Conservation (phyloP, 805 yeast species). For the Yarrowia sp. region DNA sequence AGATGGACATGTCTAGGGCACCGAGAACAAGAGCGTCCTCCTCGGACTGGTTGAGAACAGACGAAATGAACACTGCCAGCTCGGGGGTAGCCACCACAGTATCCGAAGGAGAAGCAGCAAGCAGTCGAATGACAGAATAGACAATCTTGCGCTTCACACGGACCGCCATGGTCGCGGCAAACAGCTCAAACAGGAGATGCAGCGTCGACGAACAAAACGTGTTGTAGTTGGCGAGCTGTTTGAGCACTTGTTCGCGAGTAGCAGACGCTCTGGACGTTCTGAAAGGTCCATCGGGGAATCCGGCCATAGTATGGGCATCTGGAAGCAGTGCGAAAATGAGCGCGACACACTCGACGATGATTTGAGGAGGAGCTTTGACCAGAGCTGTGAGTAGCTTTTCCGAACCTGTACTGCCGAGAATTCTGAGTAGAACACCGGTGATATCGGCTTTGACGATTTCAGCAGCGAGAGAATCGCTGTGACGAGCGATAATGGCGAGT, state of each 20-base stretch:
- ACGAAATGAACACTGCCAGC: slow-evolving; percentile 36
- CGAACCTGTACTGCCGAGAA: slow-evolving; percentile 25
- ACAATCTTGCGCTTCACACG: slow-evolving; percentile 59
- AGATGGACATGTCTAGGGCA: slow-evolving; percentile 49
- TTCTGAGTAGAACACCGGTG: slow-evolving; percentile 43
- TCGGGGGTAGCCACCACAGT: slow-evolving; percentile 31
- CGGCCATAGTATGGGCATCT: background rate
- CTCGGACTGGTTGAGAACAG: slow-evolving; percentile 38
- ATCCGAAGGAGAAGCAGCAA: slow-evolving; percentile 43
- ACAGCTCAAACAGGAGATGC: slow-evolving; percentile 57
- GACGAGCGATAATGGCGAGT: slow-evolving; percentile 6
- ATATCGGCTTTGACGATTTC: slow-evolving; percentile 44
- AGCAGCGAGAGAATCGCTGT: background rate
- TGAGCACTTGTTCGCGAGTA: slow-evolving; percentile 14
- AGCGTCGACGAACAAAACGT: slow-evolving; percentile 42
- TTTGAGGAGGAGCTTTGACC: slow-evolving; percentile 19
- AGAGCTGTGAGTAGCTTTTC: slow-evolving; percentile 30
- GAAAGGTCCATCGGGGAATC: slow-evolving; percentile 21
- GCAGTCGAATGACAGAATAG: slow-evolving; percentile 52
- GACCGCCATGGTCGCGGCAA: slow-evolving; percentile 69
- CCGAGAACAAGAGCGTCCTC: slow-evolving; percentile 47
- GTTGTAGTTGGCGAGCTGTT: slow-evolving; percentile 35
- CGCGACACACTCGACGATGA: slow-evolving; percentile 10
- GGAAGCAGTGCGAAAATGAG: background rate
- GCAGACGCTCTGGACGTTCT: slow-evolving; percentile 2